A percentile compares a stretch with the other conserved stretches of the same genome.
phyloP scores from a whole-genome alignment of 805 yeast genomes.

The Maudiozyma saulgeensis region DNA sequence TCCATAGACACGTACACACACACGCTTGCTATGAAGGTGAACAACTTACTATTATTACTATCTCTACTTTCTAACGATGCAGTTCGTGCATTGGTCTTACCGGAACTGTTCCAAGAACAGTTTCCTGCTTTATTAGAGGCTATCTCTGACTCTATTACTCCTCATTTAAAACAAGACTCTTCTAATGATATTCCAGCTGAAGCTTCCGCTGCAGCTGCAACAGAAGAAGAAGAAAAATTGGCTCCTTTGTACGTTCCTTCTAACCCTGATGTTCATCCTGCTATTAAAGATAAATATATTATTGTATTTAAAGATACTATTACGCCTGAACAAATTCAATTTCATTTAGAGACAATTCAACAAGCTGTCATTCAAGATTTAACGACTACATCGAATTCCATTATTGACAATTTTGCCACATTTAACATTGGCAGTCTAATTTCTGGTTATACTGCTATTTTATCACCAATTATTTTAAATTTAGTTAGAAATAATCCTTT shows the following conservation, averaged over 20 bases:
- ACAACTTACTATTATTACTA: not conserved
- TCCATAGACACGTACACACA: not conserved
- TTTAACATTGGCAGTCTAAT: slow-evolving; percentile 51
- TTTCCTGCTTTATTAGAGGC: not conserved
- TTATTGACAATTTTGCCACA: slow-evolving; percentile 40
- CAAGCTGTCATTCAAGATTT: slow-evolving; percentile 18
- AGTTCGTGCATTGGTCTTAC: not conserved
- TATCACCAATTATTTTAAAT: slow-evolving; percentile 66
- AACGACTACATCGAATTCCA: not conserved
- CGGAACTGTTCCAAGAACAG: not conserved
- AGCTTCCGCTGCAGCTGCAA: not conserved
- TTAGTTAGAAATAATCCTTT: slow-evolving; percentile 57
- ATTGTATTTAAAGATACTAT: slow-evolving; percentile 69
- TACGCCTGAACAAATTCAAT: slow-evolving; percentile 40
- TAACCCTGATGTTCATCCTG: slow-evolving; percentile 15
- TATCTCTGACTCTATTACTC: not conserved
- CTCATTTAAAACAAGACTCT: not conserved
- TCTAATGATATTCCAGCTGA: not conserved
- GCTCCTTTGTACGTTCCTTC: slow-evolving; percentile 19
- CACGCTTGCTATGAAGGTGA: not conserved
- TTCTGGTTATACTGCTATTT: slow-evolving; percentile 79
- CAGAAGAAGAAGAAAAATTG: not conserved
- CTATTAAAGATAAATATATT: slow-evolving; percentile 71
- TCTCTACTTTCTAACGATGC: not conserved
- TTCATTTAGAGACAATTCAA: slow-evolving; percentile 58